These are phyloP conservation scores for Cadophora gregata DNA, from an alignment of 2,329 filamentous ascomycete species.

Conservation along the genomic window DNA sequence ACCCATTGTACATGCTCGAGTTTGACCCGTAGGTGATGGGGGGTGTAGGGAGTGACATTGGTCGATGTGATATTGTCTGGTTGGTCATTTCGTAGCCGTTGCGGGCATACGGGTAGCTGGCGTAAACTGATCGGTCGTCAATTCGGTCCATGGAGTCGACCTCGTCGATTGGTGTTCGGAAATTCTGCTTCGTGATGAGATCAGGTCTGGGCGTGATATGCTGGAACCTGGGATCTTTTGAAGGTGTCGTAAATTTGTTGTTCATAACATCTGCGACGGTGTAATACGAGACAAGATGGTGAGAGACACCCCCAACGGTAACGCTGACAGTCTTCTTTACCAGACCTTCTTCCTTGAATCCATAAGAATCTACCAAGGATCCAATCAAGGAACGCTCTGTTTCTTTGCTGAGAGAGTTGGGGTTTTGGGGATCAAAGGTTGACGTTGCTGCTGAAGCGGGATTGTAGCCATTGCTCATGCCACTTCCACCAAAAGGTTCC, in stretches of 20 bases:
- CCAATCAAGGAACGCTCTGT: slow-evolving; percentile 63
- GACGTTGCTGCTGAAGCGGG: slow-evolving; percentile 24
- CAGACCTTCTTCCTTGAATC: slow-evolving; percentile 81
- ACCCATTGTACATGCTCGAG: slow-evolving; percentile 33
- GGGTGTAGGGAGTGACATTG: slow-evolving; percentile 41
- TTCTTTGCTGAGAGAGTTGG: slow-evolving; percentile 41
- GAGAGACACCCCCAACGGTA: slow-evolving; percentile 72
- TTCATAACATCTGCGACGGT: slow-evolving; percentile 76
- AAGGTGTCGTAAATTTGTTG: slow-evolving; percentile 61
- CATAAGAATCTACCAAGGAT: slow-evolving; percentile 87
- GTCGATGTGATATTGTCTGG: slow-evolving; percentile 39
- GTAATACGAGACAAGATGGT: slow-evolving; percentile 92
- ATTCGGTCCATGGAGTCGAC: slow-evolving; percentile 49
- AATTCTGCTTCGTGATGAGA: slow-evolving; percentile 67
- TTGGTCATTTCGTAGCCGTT: slow-evolving; percentile 43
- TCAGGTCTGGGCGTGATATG: slow-evolving; percentile 61
- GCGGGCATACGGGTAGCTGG: slow-evolving; percentile 36
- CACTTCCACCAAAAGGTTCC: slow-evolving; percentile 32
- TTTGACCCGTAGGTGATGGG: slow-evolving; percentile 34
- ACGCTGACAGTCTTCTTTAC: slow-evolving; percentile 95
- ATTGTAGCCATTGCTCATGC: slow-evolving; percentile 28
- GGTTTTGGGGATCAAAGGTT: slow-evolving; percentile 31
- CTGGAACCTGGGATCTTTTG: slow-evolving; percentile 56
- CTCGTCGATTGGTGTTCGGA: slow-evolving; percentile 70
- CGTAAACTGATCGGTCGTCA: slow-evolving; percentile 40